Conservation (phyloP, 306 rosid genomes). For the Ceratonia siliqua region DNA sequence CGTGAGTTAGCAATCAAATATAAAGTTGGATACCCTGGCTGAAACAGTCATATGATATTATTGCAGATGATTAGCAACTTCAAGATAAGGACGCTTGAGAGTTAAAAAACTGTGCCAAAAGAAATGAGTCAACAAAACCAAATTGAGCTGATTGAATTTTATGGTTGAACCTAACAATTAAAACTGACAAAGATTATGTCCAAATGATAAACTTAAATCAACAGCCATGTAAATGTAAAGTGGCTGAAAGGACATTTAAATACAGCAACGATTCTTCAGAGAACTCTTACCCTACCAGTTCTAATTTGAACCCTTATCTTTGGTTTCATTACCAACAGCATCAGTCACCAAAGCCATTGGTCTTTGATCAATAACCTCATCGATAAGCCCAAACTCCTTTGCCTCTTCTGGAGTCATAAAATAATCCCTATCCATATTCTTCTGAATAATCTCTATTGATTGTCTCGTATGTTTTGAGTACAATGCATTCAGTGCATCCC, state of each 20-base stretch:
- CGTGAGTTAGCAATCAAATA: neutral
- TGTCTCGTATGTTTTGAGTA: slow-evolving; percentile 84
- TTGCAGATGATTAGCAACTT: slow-evolving; percentile 33
- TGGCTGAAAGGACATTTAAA: slow-evolving; percentile 26
- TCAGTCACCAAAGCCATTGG: slow-evolving; percentile 84
- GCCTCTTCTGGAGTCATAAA: slow-evolving; percentile 92
- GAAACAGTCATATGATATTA: slow-evolving; percentile 22
- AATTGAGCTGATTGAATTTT: slow-evolving; percentile 29
- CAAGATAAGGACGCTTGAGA: slow-evolving; percentile 17
- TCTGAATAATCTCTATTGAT: slow-evolving; percentile 53
- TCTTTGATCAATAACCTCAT: slow-evolving; percentile 92
- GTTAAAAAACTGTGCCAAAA: neutral
- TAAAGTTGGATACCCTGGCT: neutral
- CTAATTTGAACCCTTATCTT: slow-evolving; percentile 64
- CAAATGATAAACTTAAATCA: slow-evolving; percentile 31
- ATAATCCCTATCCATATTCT: slow-evolving; percentile 87
- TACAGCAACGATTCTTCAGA: slow-evolving; percentile 30
- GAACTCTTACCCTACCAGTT: slow-evolving; percentile 48
- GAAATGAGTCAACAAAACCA: slow-evolving; percentile 29
- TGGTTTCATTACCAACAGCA: slow-evolving; percentile 66
- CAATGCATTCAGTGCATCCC: slow-evolving; percentile 78
- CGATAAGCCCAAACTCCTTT: slow-evolving; percentile 85
- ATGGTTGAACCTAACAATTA: slow-evolving; percentile 22
- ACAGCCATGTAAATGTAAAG: slow-evolving; percentile 28
- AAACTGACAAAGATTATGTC: slow-evolving; percentile 34